A percentile compares a stretch with the other conserved stretches of the same genome.
phyloP scores from a whole-genome alignment of 106 monocot species.

The Apostasia shenzhenica region DNA sequence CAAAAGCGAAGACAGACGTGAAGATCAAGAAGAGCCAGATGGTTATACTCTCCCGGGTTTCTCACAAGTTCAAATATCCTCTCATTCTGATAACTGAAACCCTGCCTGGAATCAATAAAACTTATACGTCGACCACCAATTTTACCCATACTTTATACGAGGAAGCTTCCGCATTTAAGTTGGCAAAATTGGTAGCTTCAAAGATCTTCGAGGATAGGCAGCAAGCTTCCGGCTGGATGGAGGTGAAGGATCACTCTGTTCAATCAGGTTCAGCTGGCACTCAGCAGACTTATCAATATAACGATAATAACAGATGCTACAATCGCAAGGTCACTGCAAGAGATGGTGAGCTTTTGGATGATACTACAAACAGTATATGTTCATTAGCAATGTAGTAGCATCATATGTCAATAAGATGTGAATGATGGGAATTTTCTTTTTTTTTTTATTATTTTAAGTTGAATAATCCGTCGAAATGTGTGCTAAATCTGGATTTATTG shows the following conservation, averaged over 20 bases:
- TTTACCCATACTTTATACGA: slow-evolving; percentile 39
- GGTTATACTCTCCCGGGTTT: neutral
- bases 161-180: slow-evolving; percentile 7
- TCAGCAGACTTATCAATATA: slow-evolving; percentile 26
- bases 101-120: slow-evolving; percentile 24
- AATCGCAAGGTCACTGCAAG: slow-evolving; percentile 21
- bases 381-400: neutral
- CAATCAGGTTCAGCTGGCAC: slow-evolving; percentile 38
- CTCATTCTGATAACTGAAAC: slow-evolving; percentile 23
- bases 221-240: slow-evolving; percentile 53
- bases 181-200: slow-evolving; percentile 1
- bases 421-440: too few relatives aligned
- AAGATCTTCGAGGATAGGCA: slow-evolving; percentile 28
- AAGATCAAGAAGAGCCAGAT: neutral
- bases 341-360: slow-evolving; percentile 39
- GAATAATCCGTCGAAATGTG: too few relatives aligned
- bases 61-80: slow-evolving; percentile 33
- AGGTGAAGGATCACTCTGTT: slow-evolving; percentile 51
- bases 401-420: too few relatives aligned
- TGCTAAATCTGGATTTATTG: too few relatives aligned
- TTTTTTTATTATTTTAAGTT: too few relatives aligned
- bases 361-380: slow-evolving; percentile 20
- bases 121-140: slow-evolving; percentile 28
- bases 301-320: slow-evolving; percentile 15
- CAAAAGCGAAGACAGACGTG: slow-evolving; percentile 16